Percentiles rank a stretch among this genome's conserved stretches.
Conservation (phyloP, 2,329 filamentous ascomycete species). For the Ophiostoma perfectum region DNA sequence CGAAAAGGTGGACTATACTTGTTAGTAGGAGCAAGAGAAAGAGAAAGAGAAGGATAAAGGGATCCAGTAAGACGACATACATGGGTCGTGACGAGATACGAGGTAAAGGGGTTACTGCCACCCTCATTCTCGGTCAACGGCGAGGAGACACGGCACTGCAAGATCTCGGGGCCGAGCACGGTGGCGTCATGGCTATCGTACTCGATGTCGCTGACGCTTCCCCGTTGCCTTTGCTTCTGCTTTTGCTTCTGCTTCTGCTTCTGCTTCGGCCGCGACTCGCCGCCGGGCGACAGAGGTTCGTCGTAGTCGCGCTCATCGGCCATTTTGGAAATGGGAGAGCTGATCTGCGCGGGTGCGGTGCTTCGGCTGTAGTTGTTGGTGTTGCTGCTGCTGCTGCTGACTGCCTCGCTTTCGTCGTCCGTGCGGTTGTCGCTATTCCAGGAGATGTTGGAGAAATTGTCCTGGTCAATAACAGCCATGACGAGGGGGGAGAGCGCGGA, state of each 20-base stretch:
- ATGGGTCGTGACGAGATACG: slow-evolving; percentile 87
- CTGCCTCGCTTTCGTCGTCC: slow-evolving; percentile 38
- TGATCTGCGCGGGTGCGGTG: slow-evolving; percentile 37
- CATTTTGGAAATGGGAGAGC: slow-evolving; percentile 15
- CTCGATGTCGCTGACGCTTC: slow-evolving; percentile 48
- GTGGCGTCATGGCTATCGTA: slow-evolving; percentile 51
- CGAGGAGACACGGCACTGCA: slow-evolving; percentile 77
- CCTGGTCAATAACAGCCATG: slow-evolving; percentile 50
- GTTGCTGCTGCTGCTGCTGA: slow-evolving; percentile 36
- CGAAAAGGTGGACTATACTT: slow-evolving; percentile 76
- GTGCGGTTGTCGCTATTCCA: slow-evolving; percentile 60
- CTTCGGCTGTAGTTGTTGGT: slow-evolving; percentile 29
- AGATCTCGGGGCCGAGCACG: slow-evolving; percentile 63
- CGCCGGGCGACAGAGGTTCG: slow-evolving; percentile 20
- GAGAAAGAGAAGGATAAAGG: not conserved
- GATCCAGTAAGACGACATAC: slow-evolving; percentile 43
- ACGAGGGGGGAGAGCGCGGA: slow-evolving; percentile 6
- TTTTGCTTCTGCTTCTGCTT: slow-evolving; percentile 31
- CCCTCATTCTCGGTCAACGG: slow-evolving; percentile 95
- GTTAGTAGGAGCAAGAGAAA: not conserved
- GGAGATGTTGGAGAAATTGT: slow-evolving; percentile 76
- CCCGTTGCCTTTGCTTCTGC: slow-evolving; percentile 38
- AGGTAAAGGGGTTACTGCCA: slow-evolving; percentile 93
- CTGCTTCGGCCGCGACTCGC: slow-evolving; percentile 13
- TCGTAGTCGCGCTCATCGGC: slow-evolving; percentile 20